phyloP scores from a whole-genome alignment of 2,329 filamentous ascomycete genomes.

The Cyphellophora attinorum region DNA sequence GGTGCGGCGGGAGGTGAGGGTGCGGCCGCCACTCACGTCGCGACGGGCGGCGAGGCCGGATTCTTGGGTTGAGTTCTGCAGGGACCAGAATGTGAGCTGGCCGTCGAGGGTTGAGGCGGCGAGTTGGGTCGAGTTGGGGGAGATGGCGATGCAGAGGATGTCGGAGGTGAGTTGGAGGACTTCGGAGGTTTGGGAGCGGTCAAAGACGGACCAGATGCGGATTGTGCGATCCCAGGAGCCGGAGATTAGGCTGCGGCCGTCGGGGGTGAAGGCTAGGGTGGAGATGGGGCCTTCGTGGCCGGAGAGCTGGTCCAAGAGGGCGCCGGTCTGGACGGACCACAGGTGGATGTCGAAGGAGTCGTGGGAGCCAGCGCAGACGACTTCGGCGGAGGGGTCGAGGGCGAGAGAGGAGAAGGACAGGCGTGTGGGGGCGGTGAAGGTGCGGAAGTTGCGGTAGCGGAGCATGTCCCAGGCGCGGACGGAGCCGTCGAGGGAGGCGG shows the following conservation, averaged over 20 bases:
- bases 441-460: constrained; percentile 91
- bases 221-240: constrained; percentile 97
- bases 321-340: constrained; percentile 96
- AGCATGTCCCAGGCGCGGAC: constrained; percentile 94
- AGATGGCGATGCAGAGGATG: constrained; percentile 73
- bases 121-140: constrained; percentile 83
- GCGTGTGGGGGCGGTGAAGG: constrained; percentile 86
- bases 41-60: constrained; percentile 79
- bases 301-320: constrained; percentile 79
- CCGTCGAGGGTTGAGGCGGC: constrained; percentile 89
- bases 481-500: constrained; percentile 86
- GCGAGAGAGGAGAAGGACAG: constrained; percentile 89
- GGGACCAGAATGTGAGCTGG: constrained; percentile 88
- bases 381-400: constrained; percentile 93
- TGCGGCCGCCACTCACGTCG: constrained; percentile 87
- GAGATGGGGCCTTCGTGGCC: constrained; percentile 94
- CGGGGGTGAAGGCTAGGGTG: constrained; percentile 76
- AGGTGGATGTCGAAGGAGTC: constrained; percentile 97
- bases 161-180: constrained; percentile 87
- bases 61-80: constrained; percentile 78
- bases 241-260: constrained; percentile 73
- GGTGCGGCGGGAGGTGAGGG: constrained; percentile 75
- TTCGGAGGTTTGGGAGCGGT: constrained; percentile 86
- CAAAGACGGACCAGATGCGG: constrained; percentile 92
- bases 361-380: constrained; percentile 87